Conservation (phyloP, 2,329 filamentous ascomycete genomes). For the Mycogone perniciosa region DNA sequence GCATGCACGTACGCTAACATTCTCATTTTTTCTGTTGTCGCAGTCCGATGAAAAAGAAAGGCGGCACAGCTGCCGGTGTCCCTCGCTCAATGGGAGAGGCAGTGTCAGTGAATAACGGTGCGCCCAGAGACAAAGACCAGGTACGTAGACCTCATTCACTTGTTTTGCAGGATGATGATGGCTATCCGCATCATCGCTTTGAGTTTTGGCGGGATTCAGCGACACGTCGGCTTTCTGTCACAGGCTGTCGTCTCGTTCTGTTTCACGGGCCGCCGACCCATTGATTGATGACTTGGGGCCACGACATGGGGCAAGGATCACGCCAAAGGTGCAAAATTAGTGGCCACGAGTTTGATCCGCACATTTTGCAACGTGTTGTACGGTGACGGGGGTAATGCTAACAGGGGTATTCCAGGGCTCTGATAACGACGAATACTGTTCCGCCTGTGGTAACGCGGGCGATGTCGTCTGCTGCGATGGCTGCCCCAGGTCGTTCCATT, state of each 20-base stretch:
- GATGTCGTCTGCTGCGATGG: conserved; percentile 90
- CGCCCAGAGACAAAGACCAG: conserved; percentile 43
- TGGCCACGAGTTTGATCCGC: conserved; percentile 9
- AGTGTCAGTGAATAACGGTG: conserved; percentile 50
- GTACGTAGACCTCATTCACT: conserved; percentile 36
- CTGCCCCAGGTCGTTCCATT: conserved; percentile 85
- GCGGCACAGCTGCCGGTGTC: conserved; percentile 61
- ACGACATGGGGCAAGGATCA: conserved; percentile 15
- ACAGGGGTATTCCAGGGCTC: conserved; percentile 26
- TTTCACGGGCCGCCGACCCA: background rate
- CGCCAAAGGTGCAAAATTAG: conserved; percentile 10
- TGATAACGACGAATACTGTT: conserved; percentile 88
- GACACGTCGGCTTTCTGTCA: conserved; percentile 3
- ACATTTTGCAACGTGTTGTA: conserved; percentile 13
- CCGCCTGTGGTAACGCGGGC: conserved; percentile 75
- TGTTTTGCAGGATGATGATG: background rate
- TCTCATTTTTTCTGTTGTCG: conserved; percentile 2
- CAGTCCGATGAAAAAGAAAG: conserved; percentile 69
- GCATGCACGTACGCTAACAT: background rate
- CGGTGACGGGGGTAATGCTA: conserved; percentile 23
- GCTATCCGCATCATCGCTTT: background rate
- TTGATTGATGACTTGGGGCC: conserved; percentile 10
- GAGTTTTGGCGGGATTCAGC: background rate
- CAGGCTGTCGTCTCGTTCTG: conserved; percentile 7
- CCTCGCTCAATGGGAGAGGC: conserved; percentile 59